A percentile compares a stretch with the other conserved stretches of the same genome.
Conservation (phyloP, 352 stramenopile species). For the Saprolegnia diclina region DNA sequence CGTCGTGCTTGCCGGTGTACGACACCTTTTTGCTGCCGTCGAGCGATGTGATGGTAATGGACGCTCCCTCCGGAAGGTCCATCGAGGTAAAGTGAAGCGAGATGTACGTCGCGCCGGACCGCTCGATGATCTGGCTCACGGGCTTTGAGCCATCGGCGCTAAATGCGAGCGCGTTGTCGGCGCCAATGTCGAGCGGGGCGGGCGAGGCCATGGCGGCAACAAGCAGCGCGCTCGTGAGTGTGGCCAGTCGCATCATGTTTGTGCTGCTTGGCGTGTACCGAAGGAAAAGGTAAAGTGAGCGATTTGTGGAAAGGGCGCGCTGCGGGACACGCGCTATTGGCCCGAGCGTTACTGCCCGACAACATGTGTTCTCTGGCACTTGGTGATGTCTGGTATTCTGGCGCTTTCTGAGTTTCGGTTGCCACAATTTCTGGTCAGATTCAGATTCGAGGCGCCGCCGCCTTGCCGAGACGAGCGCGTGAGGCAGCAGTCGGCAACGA, state of each 20-base stretch:
- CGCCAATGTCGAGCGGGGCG: not conserved
- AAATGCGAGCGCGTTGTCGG: not conserved
- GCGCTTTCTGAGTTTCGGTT: too few species aligned
- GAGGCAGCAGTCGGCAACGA: too few species aligned
- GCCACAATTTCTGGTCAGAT: too few species aligned
- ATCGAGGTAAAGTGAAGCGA: conserved; percentile 16
- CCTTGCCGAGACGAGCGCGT: too few species aligned
- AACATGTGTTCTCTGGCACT: too few species aligned
- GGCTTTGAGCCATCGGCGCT: not conserved
- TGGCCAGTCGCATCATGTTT: not conserved
- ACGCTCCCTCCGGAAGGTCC: conserved; percentile 3
- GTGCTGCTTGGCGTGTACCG: not conserved
- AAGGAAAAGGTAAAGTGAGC: not conserved
- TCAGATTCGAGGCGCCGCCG: too few species aligned
- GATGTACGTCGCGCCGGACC: conserved; percentile 2
- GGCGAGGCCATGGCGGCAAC: not conserved
- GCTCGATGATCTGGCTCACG: conserved; percentile 21
- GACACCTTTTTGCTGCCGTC: conserved; percentile 1
- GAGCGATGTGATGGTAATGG: conserved; percentile 4
- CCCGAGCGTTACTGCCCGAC: too few species aligned
- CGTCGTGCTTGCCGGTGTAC: not conserved
- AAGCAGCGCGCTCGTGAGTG: not conserved
- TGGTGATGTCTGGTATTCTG: too few species aligned
- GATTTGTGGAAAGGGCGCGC: too few species aligned
- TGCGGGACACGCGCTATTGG: too few species aligned